These are phyloP conservation scores for Aspergillus heteromorphus DNA, from an alignment of 495 filamentous ascomycete genomes.

Conservation along the genomic window DNA sequence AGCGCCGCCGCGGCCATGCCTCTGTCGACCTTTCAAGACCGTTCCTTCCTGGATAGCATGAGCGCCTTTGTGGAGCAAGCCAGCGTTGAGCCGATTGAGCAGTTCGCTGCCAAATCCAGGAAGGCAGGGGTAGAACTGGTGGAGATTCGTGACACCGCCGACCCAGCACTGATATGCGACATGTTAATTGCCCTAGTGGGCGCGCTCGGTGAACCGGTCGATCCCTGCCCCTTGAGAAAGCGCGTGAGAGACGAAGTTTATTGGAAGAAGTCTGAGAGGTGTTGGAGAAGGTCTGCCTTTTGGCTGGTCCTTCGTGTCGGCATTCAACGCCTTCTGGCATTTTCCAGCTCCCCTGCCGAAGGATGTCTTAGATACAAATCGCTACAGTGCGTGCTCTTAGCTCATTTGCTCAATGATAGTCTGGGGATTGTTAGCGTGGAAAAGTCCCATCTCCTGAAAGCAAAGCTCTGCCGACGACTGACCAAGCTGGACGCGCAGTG, in stretches of 20 bases:
- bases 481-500: slow-evolving; percentile 46
- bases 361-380: slow-evolving; percentile 53
- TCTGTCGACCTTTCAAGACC: slow-evolving; percentile 23
- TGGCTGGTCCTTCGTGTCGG: slow-evolving; percentile 56
- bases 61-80: slow-evolving; percentile 53
- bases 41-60: slow-evolving; percentile 42
- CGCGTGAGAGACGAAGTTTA: slow-evolving; percentile 52
- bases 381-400: slow-evolving; percentile 40
- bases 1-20: slow-evolving; percentile 32
- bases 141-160: slow-evolving; percentile 50
- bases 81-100: slow-evolving; percentile 48
- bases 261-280: slow-evolving; percentile 32
- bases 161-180: slow-evolving; percentile 46
- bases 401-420: slow-evolving; percentile 36
- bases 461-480: slow-evolving; percentile 56
- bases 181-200: slow-evolving; percentile 52
- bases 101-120: slow-evolving; percentile 39
- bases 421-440: slow-evolving; percentile 21
- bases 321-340: slow-evolving; percentile 39
- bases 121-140: slow-evolving; percentile 42
- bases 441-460: slow-evolving; percentile 30
- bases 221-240: slow-evolving; percentile 40
- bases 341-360: slow-evolving; percentile 31
- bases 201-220: slow-evolving; percentile 33
- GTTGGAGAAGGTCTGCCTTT: slow-evolving; percentile 51